These are phyloP conservation scores for Pseudopithomyces chartarum DNA, from an alignment of 2,329 filamentous ascomycete species.

Conservation along the genomic window DNA sequence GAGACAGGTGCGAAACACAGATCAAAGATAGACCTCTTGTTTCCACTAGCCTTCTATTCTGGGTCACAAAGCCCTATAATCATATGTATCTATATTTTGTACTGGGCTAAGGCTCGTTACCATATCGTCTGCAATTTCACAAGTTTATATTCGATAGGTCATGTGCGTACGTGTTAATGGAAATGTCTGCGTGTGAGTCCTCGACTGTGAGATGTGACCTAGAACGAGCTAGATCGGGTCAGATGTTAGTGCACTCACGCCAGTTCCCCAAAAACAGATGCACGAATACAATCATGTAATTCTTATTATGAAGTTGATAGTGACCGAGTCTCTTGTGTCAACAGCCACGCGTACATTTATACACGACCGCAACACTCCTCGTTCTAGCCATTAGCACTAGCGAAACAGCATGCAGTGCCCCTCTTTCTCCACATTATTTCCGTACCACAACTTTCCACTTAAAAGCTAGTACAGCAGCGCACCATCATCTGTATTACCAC, in stretches of 20 bases:
- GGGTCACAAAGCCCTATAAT: too few species aligned
- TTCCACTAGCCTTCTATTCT: too few species aligned
- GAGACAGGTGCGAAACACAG: neutral
- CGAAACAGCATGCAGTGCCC: neutral
- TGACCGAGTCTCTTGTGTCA: neutral
- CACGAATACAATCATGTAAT: neutral
- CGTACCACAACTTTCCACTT: conserved; percentile 1
- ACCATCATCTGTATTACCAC: conserved; percentile 3
- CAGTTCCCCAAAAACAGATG: neutral
- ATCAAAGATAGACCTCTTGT: too few species aligned
- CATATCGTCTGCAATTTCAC: too few species aligned
- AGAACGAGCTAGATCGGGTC: neutral
- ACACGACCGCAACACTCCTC: neutral
- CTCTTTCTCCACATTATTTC: conserved; percentile 5
- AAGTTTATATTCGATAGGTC: neutral
- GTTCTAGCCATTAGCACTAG: too few species aligned
- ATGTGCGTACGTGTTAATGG: too few species aligned
- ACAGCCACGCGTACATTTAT: neutral
- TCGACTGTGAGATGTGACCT: neutral
- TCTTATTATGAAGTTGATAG: neutral
- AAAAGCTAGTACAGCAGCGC: neutral
- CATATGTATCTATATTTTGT: too few species aligned
- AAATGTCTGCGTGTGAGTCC: neutral
- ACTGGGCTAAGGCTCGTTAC: too few species aligned
- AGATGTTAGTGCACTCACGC: neutral